Percentiles rank a stretch among this genome's conserved stretches.
Conservation (phyloP, 2,329 filamentous ascomycete genomes). For the Talaromyces sp. region DNA sequence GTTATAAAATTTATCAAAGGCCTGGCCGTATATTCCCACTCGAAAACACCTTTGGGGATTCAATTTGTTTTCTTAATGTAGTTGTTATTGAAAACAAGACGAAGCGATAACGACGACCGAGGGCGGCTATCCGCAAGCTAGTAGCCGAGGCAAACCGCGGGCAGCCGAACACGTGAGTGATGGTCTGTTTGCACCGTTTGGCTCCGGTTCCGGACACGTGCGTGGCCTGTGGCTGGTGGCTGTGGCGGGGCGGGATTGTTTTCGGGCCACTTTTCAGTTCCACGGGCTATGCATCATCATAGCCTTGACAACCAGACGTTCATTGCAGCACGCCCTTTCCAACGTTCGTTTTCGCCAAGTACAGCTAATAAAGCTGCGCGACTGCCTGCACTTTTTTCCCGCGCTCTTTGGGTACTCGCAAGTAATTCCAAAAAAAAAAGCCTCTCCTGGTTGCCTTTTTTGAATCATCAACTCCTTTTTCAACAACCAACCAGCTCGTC, state of each 20-base stretch:
- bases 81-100: neutral
- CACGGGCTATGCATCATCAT: neutral
- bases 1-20: neutral
- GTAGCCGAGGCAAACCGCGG: slow-evolving; percentile 12
- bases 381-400: neutral
- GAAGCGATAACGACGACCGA: neutral
- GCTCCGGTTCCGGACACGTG: slow-evolving; percentile 1
- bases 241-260: neutral
- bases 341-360: neutral
- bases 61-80: neutral
- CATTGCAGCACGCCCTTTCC: neutral
- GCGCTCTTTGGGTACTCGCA: neutral
- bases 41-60: neutral
- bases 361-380: neutral
- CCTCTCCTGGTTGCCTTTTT: neutral
- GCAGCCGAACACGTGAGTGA: slow-evolving; percentile 7
- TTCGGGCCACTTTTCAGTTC: slow-evolving; percentile 3
- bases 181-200: slow-evolving; percentile 11
- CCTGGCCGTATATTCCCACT: neutral
- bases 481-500: slow-evolving; percentile 10
- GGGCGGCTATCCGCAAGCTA: neutral
- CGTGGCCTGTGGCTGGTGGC: slow-evolving; percentile 1
- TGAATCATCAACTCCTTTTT: slow-evolving; percentile 1
- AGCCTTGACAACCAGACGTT: neutral
- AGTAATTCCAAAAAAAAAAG: neutral